Base-by-base conservation (phyloP, 768 basidiomycete genomes). In the Lactarius pseudohatsudake region DNA sequence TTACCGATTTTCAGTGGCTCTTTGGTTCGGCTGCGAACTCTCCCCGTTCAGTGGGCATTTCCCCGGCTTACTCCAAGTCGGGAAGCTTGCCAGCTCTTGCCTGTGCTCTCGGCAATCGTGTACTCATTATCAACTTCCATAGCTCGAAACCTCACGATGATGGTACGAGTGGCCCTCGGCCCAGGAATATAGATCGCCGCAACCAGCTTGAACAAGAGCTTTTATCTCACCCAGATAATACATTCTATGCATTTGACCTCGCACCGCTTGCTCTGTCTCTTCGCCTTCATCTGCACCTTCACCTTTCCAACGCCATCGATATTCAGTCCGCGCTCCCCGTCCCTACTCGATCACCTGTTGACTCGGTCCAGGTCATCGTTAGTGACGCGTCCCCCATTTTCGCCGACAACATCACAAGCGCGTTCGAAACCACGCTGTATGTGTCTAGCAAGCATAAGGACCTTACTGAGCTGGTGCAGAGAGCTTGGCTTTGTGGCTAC, bases 161-260 rank as follows among this genome's bases (percentile, higher is more conserved):
- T 18, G 45, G 20, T 4, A 8, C 53, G 4, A 53, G n/a, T 22
- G 60, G 38, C 26, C 38, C 45, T 53, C 56, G 57, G 70, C 57
- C 65, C 43, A 34, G 66, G 64, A 40, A 67, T 64, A 18, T 69
- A 74, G 43, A 65, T 70, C 66, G 71, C 26, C 72, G 74, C 26
- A 28, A 74, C 45, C 38, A 73, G 13, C 75, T 86, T 2, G 74
- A 82, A 65, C 75, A 81, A 2, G 70, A 72, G 7, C 71, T 88
- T 32, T 76, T 88, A 3, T 82, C 80, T 72, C 81, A 81, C 61
- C 59, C 75, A 2, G 74, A 73, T 9, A 80, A 80, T 56, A 79
- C 80, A 16, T 72, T 86, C 54, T 81, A 79, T 56, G 84, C 82
- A 0, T 88, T 89, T 70, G 82, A 86, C 71, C 78, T 86, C 69